phyloP scores from a whole-genome alignment of 768 basidiomycete genomes.

The Cyclocybe cylindracea region DNA sequence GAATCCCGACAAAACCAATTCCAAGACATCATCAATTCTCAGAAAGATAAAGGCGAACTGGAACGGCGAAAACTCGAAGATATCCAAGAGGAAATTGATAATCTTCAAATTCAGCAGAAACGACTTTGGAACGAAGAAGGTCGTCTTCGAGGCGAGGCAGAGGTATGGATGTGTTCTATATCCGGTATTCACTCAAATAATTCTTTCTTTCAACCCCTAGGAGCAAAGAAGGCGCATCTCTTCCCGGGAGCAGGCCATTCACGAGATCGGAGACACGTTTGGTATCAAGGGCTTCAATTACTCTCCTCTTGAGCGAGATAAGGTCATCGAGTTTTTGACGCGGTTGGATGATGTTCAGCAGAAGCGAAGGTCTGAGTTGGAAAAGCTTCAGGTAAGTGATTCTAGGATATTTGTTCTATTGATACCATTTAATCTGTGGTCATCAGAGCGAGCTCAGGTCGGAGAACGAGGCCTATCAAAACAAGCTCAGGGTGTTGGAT shows the following conservation, averaged over 20 bases:
- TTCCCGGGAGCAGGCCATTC: conserved; percentile 75
- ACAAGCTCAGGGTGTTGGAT: conserved; percentile 56
- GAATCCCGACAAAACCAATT: conserved; percentile 56
- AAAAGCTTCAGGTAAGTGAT: conserved; percentile 61
- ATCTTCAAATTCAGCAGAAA: conserved; percentile 52
- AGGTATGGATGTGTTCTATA: conserved; percentile 40
- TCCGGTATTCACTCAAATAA: neutral
- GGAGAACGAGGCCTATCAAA: conserved; percentile 67
- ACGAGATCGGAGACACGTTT: conserved; percentile 65
- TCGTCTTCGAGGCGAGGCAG: conserved; percentile 68
- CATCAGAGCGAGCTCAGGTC: conserved; percentile 51
- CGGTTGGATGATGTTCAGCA: conserved; percentile 64
- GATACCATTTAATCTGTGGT: neutral
- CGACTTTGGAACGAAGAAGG: conserved; percentile 65
- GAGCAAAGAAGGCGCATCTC: conserved; percentile 69
- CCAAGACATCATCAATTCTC: conserved; percentile 53
- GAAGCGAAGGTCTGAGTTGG: conserved; percentile 62
- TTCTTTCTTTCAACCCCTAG: conserved; percentile 35
- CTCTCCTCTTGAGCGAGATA: conserved; percentile 66
- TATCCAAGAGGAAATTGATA: conserved; percentile 59
- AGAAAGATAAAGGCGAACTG: conserved; percentile 47
- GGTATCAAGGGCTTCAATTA: conserved; percentile 75
- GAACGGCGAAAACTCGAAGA: conserved; percentile 59
- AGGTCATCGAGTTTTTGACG: conserved; percentile 73
- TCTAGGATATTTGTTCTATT: neutral